Percentiles rank a stretch among this genome's conserved stretches.
Conservation (phyloP, 306 rosid species). For the Herpetospermum pedunculosum region DNA sequence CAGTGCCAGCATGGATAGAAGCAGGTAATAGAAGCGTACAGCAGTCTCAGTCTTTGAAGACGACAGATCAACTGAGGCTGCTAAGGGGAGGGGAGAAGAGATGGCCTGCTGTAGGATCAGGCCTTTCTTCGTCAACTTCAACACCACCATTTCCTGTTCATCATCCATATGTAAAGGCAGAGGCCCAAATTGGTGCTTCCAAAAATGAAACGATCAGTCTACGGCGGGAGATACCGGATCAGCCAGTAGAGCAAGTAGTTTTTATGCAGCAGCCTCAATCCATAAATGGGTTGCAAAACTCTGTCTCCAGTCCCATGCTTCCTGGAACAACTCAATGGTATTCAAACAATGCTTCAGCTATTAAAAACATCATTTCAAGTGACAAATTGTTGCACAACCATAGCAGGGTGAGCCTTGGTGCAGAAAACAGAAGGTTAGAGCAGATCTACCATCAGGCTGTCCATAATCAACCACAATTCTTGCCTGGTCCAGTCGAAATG, state of each 20-base stretch:
- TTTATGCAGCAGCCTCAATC: constrained; percentile 82
- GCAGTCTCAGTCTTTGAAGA: constrained; percentile 58
- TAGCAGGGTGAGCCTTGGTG: constrained; percentile 35
- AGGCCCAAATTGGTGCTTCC: constrained; percentile 51
- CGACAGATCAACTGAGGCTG: constrained; percentile 43
- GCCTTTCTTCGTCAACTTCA: constrained; percentile 50
- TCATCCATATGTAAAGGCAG: constrained; percentile 18
- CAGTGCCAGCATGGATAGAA: constrained; percentile 48
- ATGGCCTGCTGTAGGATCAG: constrained; percentile 52
- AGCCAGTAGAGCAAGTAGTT: constrained; percentile 26
- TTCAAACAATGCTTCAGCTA: constrained; percentile 40
- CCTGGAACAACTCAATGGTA: constrained; percentile 81
- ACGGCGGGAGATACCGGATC: constrained; percentile 46
- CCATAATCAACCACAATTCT: constrained; percentile 29
- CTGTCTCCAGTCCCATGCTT: constrained; percentile 58
- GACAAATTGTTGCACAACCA: constrained; percentile 49
- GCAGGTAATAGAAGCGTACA: constrained; percentile 38
- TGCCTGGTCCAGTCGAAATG: constrained; percentile 40
- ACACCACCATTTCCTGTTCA: constrained; percentile 28
- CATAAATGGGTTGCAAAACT: constrained; percentile 47
- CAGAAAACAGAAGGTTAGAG: constrained; percentile 47
- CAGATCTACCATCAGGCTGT: constrained; percentile 76
- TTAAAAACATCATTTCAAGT: constrained; percentile 45
- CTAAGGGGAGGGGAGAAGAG: constrained; percentile 83
- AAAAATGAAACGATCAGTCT: constrained; percentile 41